Evolutionary conservation across 179 eudicot genomes (phyloP).

Genomic region (Silene noctiflora): DNA sequence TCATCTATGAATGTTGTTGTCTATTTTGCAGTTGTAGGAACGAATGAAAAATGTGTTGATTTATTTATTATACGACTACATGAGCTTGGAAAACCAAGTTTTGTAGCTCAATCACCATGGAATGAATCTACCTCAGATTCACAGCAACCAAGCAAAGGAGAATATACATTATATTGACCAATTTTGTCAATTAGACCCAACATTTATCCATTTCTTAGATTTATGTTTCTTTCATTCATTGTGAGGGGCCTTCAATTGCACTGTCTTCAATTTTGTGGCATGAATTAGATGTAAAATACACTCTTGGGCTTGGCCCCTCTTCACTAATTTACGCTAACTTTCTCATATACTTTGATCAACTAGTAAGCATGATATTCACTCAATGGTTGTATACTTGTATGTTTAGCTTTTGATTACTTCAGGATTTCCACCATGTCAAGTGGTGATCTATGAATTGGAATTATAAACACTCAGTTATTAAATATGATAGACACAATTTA

Average conservation of each 20-base stretch:
- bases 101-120: conserved; percentile 11
- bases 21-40: conserved; percentile 26
- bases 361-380: no score
- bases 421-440: no score
- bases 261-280: neutral
- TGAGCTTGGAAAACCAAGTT: conserved; percentile 30
- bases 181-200: conserved; percentile 12
- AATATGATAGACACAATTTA: no score
- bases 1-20: neutral
- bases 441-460: no score
- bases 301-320: neutral
- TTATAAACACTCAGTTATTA: no score
- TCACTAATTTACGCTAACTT: no score
- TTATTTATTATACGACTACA: conserved; percentile 11
- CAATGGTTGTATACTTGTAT: no score
- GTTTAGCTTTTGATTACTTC: no score
- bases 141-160: neutral
- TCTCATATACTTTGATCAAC: no score
- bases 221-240: neutral
- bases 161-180: neutral
- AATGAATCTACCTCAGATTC: conserved; percentile 37
- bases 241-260: neutral
- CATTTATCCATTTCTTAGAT: neutral
- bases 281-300: neutral
- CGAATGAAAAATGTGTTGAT: neutral